Percentiles rank a stretch among this genome's conserved stretches.
Conservation (phyloP, 257 asterid species). For the Nicotiana knightiana region DNA sequence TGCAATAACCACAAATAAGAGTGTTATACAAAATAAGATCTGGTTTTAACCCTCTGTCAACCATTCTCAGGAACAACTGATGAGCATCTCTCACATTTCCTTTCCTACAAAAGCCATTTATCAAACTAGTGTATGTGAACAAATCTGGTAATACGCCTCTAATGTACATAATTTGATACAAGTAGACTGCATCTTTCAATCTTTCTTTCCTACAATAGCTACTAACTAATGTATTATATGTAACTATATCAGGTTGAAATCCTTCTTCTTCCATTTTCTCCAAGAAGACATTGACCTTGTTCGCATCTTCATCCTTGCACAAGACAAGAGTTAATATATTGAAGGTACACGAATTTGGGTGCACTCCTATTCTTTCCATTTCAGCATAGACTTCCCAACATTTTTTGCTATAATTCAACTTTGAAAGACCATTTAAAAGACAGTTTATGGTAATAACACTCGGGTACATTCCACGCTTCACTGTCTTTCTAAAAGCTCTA, state of each 20-base stretch:
- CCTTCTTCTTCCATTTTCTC: conserved; percentile 89
- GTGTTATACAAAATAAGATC: conserved; percentile 61
- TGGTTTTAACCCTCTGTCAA: conserved; percentile 58
- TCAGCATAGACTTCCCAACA: conserved; percentile 75
- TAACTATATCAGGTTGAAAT: conserved; percentile 61
- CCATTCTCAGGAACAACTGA: conserved; percentile 54
- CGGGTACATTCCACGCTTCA: conserved; percentile 55
- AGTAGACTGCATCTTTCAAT: conserved; percentile 64
- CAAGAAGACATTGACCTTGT: conserved; percentile 55
- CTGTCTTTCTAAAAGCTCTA: conserved; percentile 40
- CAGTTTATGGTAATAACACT: conserved; percentile 51
- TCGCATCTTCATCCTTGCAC: conserved; percentile 62
- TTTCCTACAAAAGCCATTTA: conserved; percentile 63
- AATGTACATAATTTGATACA: conserved; percentile 59
- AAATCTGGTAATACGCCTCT: conserved; percentile 67
- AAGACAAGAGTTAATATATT: conserved; percentile 59
- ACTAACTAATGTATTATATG: conserved; percentile 69
- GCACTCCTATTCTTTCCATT: conserved; percentile 51
- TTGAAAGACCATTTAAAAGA: conserved; percentile 56
- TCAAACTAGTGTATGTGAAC: conserved; percentile 67
- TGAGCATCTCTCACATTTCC: conserved; percentile 64
- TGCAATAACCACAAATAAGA: conserved; percentile 69
- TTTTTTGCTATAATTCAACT: conserved; percentile 35
- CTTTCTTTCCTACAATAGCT: conserved; percentile 68
- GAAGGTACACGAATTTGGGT: conserved; percentile 65